phyloP scores from a whole-genome alignment of 768 basidiomycete species.

The Mycena maculata region DNA sequence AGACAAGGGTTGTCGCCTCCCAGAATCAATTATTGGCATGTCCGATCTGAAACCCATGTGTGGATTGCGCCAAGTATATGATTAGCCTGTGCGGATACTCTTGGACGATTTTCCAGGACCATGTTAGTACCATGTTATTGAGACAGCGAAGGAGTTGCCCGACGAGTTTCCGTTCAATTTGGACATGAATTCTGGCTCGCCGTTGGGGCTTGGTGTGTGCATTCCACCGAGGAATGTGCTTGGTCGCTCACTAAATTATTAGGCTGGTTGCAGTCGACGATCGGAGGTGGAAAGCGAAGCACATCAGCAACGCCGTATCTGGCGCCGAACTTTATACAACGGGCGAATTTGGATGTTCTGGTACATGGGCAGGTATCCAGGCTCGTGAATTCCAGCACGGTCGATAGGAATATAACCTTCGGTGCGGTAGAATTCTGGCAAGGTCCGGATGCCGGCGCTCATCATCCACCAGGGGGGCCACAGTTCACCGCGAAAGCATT shows the following conservation, averaged over 20 bases:
- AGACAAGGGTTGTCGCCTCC: too few relatives aligned
- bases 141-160: slow-evolving; percentile 42
- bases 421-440: slow-evolving; percentile 13
- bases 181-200: slow-evolving; percentile 44
- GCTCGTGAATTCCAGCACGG: slow-evolving; percentile 1
- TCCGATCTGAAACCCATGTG: too few relatives aligned
- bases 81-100: slow-evolving; percentile 48
- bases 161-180: slow-evolving; percentile 42
- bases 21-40: too few relatives aligned
- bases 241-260: neutral
- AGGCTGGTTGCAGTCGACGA: slow-evolving; percentile 41
- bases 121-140: slow-evolving; percentile 37
- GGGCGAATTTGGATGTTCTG: slow-evolving; percentile 44
- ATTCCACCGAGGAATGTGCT: neutral
- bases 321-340: slow-evolving; percentile 31
- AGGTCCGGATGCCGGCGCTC: slow-evolving; percentile 9
- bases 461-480: neutral
- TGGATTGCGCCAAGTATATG: too few relatives aligned
- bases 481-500: slow-evolving; percentile 31
- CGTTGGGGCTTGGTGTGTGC: slow-evolving; percentile 40
- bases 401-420: neutral
- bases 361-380: slow-evolving; percentile 38
- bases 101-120: slow-evolving; percentile 40
- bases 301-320: slow-evolving; percentile 47
- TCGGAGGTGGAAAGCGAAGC: slow-evolving; percentile 40